Evolutionary conservation across 2,329 filamentous ascomycete species (phyloP).

Genomic region (Tolypocladium pustulatum): DNA sequence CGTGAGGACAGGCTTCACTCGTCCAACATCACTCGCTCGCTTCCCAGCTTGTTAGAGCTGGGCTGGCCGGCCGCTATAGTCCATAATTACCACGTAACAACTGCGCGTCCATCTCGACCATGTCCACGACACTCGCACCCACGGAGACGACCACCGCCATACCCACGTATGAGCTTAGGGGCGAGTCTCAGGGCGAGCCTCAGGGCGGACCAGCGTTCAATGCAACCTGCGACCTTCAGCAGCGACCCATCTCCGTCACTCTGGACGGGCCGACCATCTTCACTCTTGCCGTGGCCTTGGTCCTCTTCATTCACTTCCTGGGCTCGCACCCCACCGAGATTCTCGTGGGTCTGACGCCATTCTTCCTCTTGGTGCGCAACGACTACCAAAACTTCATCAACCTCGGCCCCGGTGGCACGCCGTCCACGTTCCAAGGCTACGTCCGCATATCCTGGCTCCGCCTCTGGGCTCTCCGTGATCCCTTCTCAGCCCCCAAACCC

Average conservation of each 20-base stretch:
- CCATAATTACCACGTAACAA: no score
- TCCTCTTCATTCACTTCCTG: slow-evolving; percentile 41
- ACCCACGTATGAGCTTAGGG: slow-evolving; percentile 10
- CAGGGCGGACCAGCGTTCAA: neutral
- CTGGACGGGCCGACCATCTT: slow-evolving; percentile 40
- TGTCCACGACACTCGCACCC: slow-evolving; percentile 17
- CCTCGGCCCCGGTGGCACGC: slow-evolving; percentile 72
- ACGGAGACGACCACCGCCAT: slow-evolving; percentile 12
- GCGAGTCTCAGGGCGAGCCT: neutral
- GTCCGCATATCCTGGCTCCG: slow-evolving; percentile 62
- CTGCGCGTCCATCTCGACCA: slow-evolving; percentile 2
- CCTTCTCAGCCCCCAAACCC: slow-evolving; percentile 48
- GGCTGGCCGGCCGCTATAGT: neutral
- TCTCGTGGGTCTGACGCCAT: slow-evolving; percentile 38
- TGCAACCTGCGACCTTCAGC: slow-evolving; percentile 21
- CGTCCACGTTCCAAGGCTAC: slow-evolving; percentile 63
- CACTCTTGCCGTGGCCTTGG: slow-evolving; percentile 31
- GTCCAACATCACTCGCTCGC: neutral
- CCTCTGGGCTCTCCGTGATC: slow-evolving; percentile 60
- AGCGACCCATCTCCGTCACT: slow-evolving; percentile 41
- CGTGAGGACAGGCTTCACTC: neutral
- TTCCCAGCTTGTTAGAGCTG: neutral
- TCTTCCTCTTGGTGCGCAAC: slow-evolving; percentile 45
- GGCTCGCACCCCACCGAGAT: slow-evolving; percentile 35
- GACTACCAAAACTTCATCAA: slow-evolving; percentile 69